These are phyloP conservation scores for Colletotrichum falcatum DNA, from an alignment of 2,329 filamentous ascomycete genomes.

Conservation along the genomic window DNA sequence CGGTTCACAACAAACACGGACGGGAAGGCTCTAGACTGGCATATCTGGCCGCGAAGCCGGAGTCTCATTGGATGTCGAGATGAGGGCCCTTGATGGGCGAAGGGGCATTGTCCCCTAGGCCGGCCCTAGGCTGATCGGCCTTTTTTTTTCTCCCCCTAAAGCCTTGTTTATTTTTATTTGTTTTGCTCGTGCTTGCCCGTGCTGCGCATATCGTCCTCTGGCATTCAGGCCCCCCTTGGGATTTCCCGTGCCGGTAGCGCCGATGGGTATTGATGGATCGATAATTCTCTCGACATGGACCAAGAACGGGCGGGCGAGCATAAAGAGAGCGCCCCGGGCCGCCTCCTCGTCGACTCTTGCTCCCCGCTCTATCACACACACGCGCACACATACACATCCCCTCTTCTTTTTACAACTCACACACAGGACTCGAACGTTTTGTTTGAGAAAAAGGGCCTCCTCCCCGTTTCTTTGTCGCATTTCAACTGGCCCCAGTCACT, in stretches of 20 bases:
- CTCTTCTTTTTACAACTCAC: neutral
- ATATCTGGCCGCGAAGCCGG: conserved; percentile 12
- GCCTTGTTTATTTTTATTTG: no score
- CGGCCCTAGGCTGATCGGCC: neutral
- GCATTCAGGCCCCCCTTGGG: conserved; percentile 5
- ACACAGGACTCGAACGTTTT: conserved; percentile 19
- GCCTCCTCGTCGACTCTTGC: neutral
- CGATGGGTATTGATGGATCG: neutral
- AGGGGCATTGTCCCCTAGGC: neutral
- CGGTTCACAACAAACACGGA: conserved; percentile 35
- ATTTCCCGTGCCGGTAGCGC: neutral
- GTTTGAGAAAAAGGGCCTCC: conserved; percentile 16
- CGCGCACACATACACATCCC: conserved; percentile 4
- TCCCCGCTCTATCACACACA: conserved; percentile 1
- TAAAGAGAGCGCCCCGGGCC: conserved; percentile 19
- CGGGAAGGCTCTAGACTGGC: conserved; percentile 1
- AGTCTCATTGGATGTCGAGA: conserved; percentile 17
- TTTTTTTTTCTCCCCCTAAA: neutral
- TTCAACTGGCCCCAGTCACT: conserved; percentile 32
- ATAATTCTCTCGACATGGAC: neutral
- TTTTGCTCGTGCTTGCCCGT: neutral
- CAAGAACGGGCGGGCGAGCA: neutral
- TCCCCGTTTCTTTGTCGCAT: conserved; percentile 2
- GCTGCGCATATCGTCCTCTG: neutral
- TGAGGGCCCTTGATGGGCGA: neutral